Conservation (phyloP, 768 basidiomycete species). For the Panus rudis region DNA sequence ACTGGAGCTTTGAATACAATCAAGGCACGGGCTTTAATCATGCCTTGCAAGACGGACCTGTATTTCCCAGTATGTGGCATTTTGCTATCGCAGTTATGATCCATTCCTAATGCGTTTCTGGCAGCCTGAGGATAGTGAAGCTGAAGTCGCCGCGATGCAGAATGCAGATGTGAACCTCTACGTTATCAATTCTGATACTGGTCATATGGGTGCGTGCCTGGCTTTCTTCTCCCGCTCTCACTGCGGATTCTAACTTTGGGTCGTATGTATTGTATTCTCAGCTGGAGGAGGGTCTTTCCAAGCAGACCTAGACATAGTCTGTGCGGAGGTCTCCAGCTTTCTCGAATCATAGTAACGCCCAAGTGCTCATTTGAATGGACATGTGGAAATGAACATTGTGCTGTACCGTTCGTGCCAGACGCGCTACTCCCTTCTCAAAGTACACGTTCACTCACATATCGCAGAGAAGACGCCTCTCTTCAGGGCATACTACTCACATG, state of each 20-base stretch:
- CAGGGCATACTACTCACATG: no score
- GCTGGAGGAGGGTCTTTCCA: slow-evolving; percentile 3
- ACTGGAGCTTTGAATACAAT: slow-evolving; percentile 34
- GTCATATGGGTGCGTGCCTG: slow-evolving; percentile 41
- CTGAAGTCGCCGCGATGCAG: slow-evolving; percentile 36
- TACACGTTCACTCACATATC: no score
- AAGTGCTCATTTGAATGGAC: no score
- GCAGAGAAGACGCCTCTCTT: no score
- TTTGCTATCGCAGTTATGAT: not conserved
- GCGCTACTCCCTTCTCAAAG: no score
- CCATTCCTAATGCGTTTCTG: not conserved
- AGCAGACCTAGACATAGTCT: slow-evolving; percentile 5
- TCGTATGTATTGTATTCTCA: no score
- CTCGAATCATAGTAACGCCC: no score
- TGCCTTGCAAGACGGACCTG: slow-evolving; percentile 54
- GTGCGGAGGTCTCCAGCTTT: slow-evolving; percentile 4
- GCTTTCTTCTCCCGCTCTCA: not conserved
- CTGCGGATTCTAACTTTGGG: no score
- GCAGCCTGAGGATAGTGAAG: slow-evolving; percentile 50
- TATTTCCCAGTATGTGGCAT: slow-evolving; percentile 40
- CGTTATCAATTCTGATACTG: slow-evolving; percentile 50
- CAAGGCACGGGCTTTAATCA: slow-evolving; percentile 46
- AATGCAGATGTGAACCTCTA: slow-evolving; percentile 37
- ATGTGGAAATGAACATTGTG: no score
- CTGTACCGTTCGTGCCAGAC: no score